Evolutionary conservation across 768 basidiomycete species (phyloP).

Genomic region (Leccinum boreale): DNA sequence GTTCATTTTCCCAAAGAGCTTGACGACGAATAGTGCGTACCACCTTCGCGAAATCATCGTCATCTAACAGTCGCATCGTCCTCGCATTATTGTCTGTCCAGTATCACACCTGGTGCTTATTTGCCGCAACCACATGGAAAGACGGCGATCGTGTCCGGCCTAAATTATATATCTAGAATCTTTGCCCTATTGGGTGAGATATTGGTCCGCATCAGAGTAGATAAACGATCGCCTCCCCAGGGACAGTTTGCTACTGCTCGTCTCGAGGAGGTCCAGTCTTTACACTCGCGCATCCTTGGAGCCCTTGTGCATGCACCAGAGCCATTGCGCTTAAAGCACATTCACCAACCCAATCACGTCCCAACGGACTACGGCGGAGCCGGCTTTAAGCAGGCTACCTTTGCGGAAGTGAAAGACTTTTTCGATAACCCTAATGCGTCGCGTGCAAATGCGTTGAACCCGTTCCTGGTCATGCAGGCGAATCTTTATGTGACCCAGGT

Average conservation of each 20-base stretch:
- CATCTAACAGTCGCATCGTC: constrained; percentile 24
- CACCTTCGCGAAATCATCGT: constrained; percentile 21
- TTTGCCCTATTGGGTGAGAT: constrained; percentile 86
- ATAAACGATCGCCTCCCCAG: constrained; percentile 81
- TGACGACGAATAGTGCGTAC: constrained; percentile 83
- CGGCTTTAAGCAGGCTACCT: constrained; percentile 78
- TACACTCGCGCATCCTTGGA: constrained; percentile 72
- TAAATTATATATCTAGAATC: constrained; percentile 84
- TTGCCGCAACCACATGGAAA: constrained; percentile 85
- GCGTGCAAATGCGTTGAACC: constrained; percentile 80
- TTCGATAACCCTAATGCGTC: constrained; percentile 90
- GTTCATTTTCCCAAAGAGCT: constrained; percentile 85
- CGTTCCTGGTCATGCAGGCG: constrained; percentile 88
- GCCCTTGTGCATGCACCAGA: constrained; percentile 77
- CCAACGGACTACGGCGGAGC: constrained; percentile 64
- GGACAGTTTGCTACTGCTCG: constrained; percentile 83
- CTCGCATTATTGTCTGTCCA: constrained; percentile 27
- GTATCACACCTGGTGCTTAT: constrained; percentile 83
- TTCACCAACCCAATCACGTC: constrained; percentile 45
- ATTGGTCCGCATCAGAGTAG: constrained; percentile 80
- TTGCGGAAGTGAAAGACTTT: constrained; percentile 85
- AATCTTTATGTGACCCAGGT: constrained; percentile 93
- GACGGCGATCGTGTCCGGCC: constrained; percentile 80
- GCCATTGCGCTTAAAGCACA: constrained; percentile 64
- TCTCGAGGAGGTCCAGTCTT: constrained; percentile 78